Evolutionary conservation across 2,329 filamentous ascomycete genomes (phyloP), one percentile per base, ranked within the genome.

Genomic region (Fusarium mangiferae): DNA sequence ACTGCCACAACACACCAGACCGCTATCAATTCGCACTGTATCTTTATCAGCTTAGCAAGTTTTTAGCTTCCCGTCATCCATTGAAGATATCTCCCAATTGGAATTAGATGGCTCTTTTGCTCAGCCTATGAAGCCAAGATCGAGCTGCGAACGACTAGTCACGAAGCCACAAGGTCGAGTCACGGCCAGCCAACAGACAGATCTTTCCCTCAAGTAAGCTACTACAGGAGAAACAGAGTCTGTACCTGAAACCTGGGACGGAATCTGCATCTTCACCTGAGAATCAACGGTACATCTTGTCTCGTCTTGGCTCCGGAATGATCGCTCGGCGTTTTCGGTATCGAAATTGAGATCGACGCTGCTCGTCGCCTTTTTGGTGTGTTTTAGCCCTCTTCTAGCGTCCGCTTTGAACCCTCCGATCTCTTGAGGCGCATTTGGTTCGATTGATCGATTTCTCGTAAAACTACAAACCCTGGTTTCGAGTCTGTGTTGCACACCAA

Each of bases 11-110:
- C 48, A 64, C 46, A 52, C 45, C 54, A 64, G 44, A 48, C 49
- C 35, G 30, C 51, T 63, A 55, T 60, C 52, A 70, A 64, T 68
- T 49, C 72, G 65, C 75, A 77, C 75, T 78, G 74, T 78, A 62
- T 41, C 6, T 49, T 24, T 17, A 18, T 38, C 30, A 52, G 33
- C 38, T 39, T 60, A 45, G 18, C n/a, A 35, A 22, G 44, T 41
- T 41, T 58, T 64, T 54, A 64, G 36, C 30, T n/a, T 62, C 26
- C 22, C 39, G 26, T 35, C 38, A 49, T 51, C n/a, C 39, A 30
- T 54, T 57, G 38, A 51, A 48, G 51, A 62, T 54, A 44, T 38
- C 42, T 38, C 44, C 55, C 36, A 33, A 59, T 61, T 74, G 72
- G 63, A 48, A 68, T 38, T 48, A 33, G n/a, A 28, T 20, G 30